Percentiles rank a stretch among this genome's conserved stretches.
These are phyloP conservation scores for Delonix regia DNA, from an alignment of 306 rosid genomes.

Conservation along the genomic window DNA sequence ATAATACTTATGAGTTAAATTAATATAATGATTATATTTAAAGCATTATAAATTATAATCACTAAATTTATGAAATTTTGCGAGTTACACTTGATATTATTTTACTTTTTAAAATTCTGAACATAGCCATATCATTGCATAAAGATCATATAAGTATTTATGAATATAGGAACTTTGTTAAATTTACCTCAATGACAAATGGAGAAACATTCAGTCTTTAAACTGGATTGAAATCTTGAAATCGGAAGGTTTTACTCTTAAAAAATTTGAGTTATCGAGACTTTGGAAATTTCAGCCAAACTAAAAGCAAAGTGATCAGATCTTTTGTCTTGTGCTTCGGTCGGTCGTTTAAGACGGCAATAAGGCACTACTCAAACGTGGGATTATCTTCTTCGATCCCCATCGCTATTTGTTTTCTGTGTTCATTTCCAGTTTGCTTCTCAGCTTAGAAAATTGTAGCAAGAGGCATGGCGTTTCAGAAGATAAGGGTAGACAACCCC, in stretches of 20 bases:
- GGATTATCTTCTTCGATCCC: not conserved
- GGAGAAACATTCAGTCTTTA: not conserved
- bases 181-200: too few species aligned
- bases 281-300: not conserved
- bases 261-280: not conserved
- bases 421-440: not conserved
- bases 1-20: too few species aligned
- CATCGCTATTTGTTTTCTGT: not conserved
- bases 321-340: not conserved
- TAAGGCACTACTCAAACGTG: not conserved
- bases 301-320: not conserved
- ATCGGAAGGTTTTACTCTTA: too few species aligned
- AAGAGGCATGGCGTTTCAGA: conserved; percentile 65
- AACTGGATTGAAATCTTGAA: too few species aligned
- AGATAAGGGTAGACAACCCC: conserved; percentile 84
- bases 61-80: too few species aligned
- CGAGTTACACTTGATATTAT: too few species aligned
- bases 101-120: too few species aligned
- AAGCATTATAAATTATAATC: too few species aligned
- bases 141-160: too few species aligned
- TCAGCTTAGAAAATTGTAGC: not conserved
- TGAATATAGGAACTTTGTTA: too few species aligned
- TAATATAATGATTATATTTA: too few species aligned
- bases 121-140: too few species aligned
- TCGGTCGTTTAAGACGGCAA: not conserved